Conservation (phyloP, 2,329 filamentous ascomycete species). For the Cladorrhinum sp. region DNA sequence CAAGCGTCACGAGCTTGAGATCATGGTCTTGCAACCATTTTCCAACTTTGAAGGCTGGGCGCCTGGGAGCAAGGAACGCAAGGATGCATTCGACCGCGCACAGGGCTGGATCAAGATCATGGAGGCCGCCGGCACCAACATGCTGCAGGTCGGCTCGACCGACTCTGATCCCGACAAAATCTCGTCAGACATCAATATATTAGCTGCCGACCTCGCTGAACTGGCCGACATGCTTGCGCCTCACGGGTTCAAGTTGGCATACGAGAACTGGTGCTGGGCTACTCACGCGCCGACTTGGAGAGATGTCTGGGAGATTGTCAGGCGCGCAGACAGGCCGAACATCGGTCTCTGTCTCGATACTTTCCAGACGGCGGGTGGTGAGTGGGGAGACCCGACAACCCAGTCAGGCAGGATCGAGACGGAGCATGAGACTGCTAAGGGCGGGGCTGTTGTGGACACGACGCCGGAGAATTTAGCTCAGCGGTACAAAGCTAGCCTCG, state of each 20-base stretch:
- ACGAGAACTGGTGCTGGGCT: slow-evolving; percentile 83
- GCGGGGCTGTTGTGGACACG: slow-evolving; percentile 5
- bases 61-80: slow-evolving; percentile 52
- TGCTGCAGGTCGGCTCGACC: slow-evolving; percentile 66
- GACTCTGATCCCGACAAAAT: slow-evolving; percentile 56
- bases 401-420: slow-evolving; percentile 55
- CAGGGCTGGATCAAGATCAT: slow-evolving; percentile 69
- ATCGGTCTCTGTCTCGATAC: slow-evolving; percentile 75
- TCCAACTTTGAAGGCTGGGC: slow-evolving; percentile 75
- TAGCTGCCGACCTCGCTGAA: slow-evolving; percentile 60
- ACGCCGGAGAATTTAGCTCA: slow-evolving; percentile 44
- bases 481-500: slow-evolving; percentile 53
- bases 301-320: slow-evolving; percentile 66
- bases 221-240: slow-evolving; percentile 60
- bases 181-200: slow-evolving; percentile 44
- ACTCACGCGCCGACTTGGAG: slow-evolving; percentile 67
- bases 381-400: slow-evolving; percentile 71
- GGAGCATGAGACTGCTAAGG: slow-evolving; percentile 23
- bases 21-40: slow-evolving; percentile 75
- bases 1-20: slow-evolving; percentile 50
- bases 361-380: slow-evolving; percentile 70
- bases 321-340: slow-evolving; percentile 60
- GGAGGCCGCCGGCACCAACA: slow-evolving; percentile 64
- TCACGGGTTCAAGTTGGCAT: slow-evolving; percentile 61
- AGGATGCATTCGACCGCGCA: slow-evolving; percentile 61